Evolutionary conservation across 169 alveolate genomes (phyloP).

Genomic region (Pseudocohnilembus persalinus): DNA sequence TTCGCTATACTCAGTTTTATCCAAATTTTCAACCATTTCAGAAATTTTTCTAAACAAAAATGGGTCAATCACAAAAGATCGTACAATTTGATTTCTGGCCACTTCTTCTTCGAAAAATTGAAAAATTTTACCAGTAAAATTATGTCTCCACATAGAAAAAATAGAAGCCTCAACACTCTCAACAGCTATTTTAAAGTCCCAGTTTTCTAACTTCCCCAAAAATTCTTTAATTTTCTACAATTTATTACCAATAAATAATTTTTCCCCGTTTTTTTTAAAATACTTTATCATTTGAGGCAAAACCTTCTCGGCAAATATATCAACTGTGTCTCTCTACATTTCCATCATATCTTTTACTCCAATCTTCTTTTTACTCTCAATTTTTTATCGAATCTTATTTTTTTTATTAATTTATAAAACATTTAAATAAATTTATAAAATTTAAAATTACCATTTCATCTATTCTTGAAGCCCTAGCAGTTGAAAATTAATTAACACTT

Average conservation of each 20-base stretch:
- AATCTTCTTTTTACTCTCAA: constrained; percentile 53
- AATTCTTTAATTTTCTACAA: neutral
- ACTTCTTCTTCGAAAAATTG: neutral
- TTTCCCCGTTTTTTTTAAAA: neutral
- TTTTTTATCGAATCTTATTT: constrained; percentile 20
- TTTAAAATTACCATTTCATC: constrained; percentile 37
- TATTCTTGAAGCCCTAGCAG: constrained; percentile 75
- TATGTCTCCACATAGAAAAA: constrained; percentile 10
- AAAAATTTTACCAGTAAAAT: neutral
- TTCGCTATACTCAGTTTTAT: neutral
- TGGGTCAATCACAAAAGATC: neutral
- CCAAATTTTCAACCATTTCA: neutral
- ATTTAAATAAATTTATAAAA: too few relatives aligned
- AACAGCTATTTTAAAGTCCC: constrained; percentile 18
- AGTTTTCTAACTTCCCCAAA: constrained; percentile 9
- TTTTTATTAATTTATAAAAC: too few relatives aligned
- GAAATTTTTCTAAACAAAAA: too few relatives aligned
- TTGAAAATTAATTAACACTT: constrained; percentile 60
- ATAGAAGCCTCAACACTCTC: constrained; percentile 34
- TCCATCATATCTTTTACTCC: constrained; percentile 52
- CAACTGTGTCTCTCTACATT: constrained; percentile 67
- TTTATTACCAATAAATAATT: neutral
- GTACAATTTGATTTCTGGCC: neutral
- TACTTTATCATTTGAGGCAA: constrained; percentile 10
- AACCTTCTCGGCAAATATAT: constrained; percentile 65